Base-by-base conservation (phyloP, 2,329 filamentous ascomycete genomes). In the Septoria linicola region DNA sequence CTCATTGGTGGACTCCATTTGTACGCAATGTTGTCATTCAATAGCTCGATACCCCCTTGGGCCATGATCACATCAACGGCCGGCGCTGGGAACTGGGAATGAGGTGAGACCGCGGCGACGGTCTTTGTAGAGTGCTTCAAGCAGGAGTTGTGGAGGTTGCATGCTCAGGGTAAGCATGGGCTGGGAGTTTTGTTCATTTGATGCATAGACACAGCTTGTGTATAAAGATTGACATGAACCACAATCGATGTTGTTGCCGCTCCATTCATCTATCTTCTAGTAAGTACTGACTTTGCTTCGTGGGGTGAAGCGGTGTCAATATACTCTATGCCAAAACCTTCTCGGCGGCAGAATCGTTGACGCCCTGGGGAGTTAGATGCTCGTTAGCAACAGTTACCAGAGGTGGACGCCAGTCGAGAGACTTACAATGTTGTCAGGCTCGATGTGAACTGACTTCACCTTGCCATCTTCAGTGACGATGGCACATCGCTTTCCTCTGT, bases 401-500 rank as follows among this genome's bases (percentile, higher is more conserved):
- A 20, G 19, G 2, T 11, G n/a, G 27, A 31, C 16, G 31, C 32
- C 27, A 32, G 14, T n/a, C 16, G 2, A 11, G 41, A 11, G 41
- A 17, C 41, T 14, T 43, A 43, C 41, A 25, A 17, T 40, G 44
- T 59, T 56, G 71, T 96, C 91, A 8, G 89, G 85, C 78, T 96
- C 92, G 45, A 96, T 82, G 63, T 89, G 83, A 16, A 86, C 80
- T 64, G 85, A 81, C 73, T 85, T 86, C 63, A 96, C 87, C 73
- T 89, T 89, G 60, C 92, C 91, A 63, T 95, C 76, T 74, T 95
- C 84, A 45, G 95, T 76, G 44, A 91, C 80, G 48, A 96, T 77
- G 16, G 88, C 89, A 66, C 95, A 96, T 43, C 92, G 82, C 82
- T 96, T 95, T 73, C 87, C 87, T 59, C 92, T 83, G 62, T 81